Conservation (phyloP, 2,329 filamentous ascomycete species). For the Waltergamsia citrina region DNA sequence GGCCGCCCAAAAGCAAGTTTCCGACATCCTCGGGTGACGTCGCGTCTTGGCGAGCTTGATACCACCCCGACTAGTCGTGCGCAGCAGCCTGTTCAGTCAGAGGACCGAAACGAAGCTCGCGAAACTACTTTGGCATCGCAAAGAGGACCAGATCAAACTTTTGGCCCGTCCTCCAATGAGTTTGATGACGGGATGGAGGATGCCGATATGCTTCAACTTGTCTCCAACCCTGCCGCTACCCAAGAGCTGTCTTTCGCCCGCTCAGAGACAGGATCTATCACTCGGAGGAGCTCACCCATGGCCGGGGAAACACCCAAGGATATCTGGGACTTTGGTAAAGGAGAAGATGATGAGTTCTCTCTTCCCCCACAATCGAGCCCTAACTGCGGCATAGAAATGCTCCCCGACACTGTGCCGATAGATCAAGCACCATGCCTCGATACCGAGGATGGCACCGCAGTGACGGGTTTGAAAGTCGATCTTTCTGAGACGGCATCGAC, state of each 20-base stretch:
- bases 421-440: background rate
- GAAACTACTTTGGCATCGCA: too few species aligned
- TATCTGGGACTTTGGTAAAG: conserved; percentile 9
- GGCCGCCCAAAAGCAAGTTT: conserved; percentile 5
- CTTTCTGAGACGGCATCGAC: conserved; percentile 11
- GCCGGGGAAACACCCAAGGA: conserved; percentile 5
- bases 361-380: conserved; percentile 4
- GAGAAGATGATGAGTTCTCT: conserved; percentile 2
- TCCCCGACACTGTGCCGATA: conserved; percentile 3
- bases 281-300: conserved; percentile 19
- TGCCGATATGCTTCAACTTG: conserved; percentile 12
- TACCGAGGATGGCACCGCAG: too few species aligned
- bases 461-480: too few species aligned
- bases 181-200: conserved; percentile 15
- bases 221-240: conserved; percentile 5
- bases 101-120: conserved; percentile 4
- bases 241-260: conserved; percentile 11
- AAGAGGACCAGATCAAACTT: background rate
- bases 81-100: conserved; percentile 9
- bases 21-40: conserved; percentile 6
- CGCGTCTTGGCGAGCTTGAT: conserved; percentile 18
- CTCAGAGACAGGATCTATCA: conserved; percentile 17
- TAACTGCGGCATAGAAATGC: conserved; percentile 2
- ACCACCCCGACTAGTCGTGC: conserved; percentile 20
- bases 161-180: conserved; percentile 3